Conservation (phyloP, 257 asterid species). For the Scutellaria galericulata region DNA sequence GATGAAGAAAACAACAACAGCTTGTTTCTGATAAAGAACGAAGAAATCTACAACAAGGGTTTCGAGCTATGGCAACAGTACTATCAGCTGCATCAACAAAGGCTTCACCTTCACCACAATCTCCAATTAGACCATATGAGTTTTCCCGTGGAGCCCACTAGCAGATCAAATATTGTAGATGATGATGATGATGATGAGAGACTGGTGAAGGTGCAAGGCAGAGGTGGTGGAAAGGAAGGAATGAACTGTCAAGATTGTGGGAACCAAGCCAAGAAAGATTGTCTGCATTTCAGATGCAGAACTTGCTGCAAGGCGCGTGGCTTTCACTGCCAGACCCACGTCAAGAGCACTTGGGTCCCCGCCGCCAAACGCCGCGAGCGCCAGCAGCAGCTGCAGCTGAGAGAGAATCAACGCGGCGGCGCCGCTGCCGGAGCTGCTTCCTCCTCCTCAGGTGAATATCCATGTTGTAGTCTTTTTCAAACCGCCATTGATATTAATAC, state of each 20-base stretch:
- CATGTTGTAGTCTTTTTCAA: neutral
- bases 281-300: conserved; percentile 61
- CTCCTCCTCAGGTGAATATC: no score
- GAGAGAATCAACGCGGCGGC: conserved; percentile 29
- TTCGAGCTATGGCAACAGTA: conserved; percentile 83
- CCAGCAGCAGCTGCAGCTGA: conserved; percentile 50
- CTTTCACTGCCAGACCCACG: conserved; percentile 60
- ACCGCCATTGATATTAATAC: no score
- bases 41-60: conserved; percentile 82
- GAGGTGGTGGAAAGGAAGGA: conserved; percentile 36
- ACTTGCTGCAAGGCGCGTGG: conserved; percentile 75
- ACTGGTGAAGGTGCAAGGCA: conserved; percentile 37
- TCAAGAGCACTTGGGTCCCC: conserved; percentile 77
- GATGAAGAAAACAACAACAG: no score
- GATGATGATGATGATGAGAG: conserved; percentile 26
- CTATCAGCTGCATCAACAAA: conserved; percentile 60
- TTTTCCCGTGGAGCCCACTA: conserved; percentile 46
- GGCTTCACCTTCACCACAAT: neutral
- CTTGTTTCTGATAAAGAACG: neutral
- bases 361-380: conserved; percentile 66
- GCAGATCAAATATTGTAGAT: neutral
- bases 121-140: conserved; percentile 35
- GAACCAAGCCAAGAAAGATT: conserved; percentile 71
- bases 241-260: conserved; percentile 70
- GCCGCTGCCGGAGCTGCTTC: neutral